Evolutionary conservation across 805 yeast genomes (phyloP).

Genomic region (Isabelozyma rhagii): DNA sequence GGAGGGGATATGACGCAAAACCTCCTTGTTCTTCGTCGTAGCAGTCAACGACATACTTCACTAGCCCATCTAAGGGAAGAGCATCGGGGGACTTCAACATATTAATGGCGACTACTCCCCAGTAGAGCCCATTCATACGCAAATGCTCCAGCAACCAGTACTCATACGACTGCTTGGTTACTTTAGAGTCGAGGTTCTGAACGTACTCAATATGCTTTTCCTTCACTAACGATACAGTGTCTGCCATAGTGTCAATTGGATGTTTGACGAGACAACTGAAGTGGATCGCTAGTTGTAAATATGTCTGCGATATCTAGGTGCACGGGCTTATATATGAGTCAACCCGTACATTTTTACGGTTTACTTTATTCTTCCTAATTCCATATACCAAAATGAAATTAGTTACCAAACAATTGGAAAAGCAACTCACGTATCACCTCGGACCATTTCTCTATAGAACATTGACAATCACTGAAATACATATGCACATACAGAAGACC

Average conservation of each 20-base stretch:
- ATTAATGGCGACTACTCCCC: slow-evolving; percentile 85
- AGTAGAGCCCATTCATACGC: slow-evolving; percentile 86
- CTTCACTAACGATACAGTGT: slow-evolving; percentile 3
- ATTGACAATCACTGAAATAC: too few species aligned
- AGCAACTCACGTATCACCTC: too few species aligned
- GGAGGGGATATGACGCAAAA: slow-evolving; percentile 85
- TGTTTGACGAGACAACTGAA: background rate
- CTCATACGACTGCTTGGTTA: slow-evolving; percentile 51
- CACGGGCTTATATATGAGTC: background rate
- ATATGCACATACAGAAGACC: too few species aligned
- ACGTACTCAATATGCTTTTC: slow-evolving; percentile 35
- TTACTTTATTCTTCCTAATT: too few species aligned
- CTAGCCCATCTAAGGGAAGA: slow-evolving; percentile 59
- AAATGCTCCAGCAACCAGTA: slow-evolving; percentile 91
- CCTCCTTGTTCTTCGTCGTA: slow-evolving; percentile 63
- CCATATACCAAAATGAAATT: too few species aligned
- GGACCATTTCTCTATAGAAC: too few species aligned
- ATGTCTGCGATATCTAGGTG: background rate
- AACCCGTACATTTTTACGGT: too few species aligned
- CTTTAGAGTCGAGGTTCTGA: slow-evolving; percentile 30
- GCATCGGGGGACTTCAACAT: slow-evolving; percentile 52
- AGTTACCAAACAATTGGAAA: too few species aligned
- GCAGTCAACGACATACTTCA: slow-evolving; percentile 69
- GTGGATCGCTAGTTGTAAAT: background rate
- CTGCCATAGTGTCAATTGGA: background rate